Percentiles rank a stretch among this genome's conserved stretches.
phyloP scores from a whole-genome alignment of 768 basidiomycete genomes.

The Podaxis mareebaensis region DNA sequence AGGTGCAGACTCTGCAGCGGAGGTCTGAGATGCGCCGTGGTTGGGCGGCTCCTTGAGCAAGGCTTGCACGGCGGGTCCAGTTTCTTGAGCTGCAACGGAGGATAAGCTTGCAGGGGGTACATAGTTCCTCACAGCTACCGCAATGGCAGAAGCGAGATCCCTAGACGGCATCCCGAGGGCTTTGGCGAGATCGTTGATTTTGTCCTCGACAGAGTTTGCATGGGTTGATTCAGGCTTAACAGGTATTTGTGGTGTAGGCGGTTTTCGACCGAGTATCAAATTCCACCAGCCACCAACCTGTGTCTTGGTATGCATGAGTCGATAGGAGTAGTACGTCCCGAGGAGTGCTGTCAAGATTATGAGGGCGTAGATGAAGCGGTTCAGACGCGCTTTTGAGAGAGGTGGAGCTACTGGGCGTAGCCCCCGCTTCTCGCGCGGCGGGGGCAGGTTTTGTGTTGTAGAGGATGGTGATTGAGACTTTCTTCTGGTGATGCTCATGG shows the following conservation, averaged over 20 bases:
- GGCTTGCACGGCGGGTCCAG: conserved; percentile 41
- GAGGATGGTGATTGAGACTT: conserved; percentile 15
- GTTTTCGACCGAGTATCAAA: conserved; percentile 39
- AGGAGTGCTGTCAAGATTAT: conserved; percentile 41
- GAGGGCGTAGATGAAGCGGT: conserved; percentile 51
- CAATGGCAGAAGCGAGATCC: conserved; percentile 66
- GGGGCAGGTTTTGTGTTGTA: conserved; percentile 26
- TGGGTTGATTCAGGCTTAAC: neutral
- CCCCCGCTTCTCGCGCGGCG: conserved; percentile 24
- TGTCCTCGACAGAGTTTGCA: conserved; percentile 46
- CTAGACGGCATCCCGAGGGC: conserved; percentile 61
- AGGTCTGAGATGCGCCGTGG: conserved; percentile 18
- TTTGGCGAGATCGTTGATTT: conserved; percentile 59
- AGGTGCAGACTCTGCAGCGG: conserved; percentile 6
- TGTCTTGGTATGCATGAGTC: conserved; percentile 46
- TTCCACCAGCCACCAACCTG: conserved; percentile 68
- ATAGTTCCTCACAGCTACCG: conserved; percentile 54
- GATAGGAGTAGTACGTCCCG: conserved; percentile 52
- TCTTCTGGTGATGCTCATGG: neutral
- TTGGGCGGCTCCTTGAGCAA: conserved; percentile 30
- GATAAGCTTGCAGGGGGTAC: conserved; percentile 63
- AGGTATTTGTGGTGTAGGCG: conserved; percentile 21
- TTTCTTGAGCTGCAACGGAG: conserved; percentile 51
- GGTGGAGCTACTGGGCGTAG: conserved; percentile 43
- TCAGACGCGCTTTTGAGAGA: conserved; percentile 42